Conservation (phyloP, 1,284 basidiomycete genomes). For the Sanghuangporus weigelae region DNA sequence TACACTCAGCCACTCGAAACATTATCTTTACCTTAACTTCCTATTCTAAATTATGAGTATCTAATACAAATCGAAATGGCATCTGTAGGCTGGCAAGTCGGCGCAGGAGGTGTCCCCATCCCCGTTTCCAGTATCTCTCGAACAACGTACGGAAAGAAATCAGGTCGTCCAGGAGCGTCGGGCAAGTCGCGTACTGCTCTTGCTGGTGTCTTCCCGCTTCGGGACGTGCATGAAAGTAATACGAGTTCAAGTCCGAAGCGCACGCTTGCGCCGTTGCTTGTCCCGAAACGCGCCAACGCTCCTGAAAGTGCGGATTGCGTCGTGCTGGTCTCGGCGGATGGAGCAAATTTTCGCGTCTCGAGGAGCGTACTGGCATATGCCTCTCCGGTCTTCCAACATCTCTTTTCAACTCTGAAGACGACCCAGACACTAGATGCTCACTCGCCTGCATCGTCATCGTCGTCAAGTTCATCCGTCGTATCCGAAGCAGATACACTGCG, state of each 20-base stretch:
- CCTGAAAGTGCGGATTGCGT: conserved; percentile 13
- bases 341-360: conserved; percentile 21
- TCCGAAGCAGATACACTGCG: neutral
- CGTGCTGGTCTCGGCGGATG: conserved; percentile 20
- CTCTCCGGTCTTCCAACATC: conserved; percentile 24
- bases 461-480: neutral
- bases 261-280: neutral
- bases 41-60: neutral
- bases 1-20: too few species aligned
- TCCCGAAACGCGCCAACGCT: conserved; percentile 9
- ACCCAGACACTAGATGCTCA: neutral
- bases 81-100: neutral
- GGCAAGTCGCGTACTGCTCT: neutral
- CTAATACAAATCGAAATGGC: neutral
- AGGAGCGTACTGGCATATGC: conserved; percentile 21
- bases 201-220: neutral
- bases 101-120: neutral
- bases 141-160: neutral
- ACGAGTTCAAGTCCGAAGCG: neutral
- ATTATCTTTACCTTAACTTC: neutral
- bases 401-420: conserved; percentile 19
- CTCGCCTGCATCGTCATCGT: conserved; percentile 5
- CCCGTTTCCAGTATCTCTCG: neutral
- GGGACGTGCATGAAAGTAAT: neutral
- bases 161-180: neutral